phyloP scores from a whole-genome alignment of 2,329 filamentous ascomycete species.

The Fusarium decemcellulare region DNA sequence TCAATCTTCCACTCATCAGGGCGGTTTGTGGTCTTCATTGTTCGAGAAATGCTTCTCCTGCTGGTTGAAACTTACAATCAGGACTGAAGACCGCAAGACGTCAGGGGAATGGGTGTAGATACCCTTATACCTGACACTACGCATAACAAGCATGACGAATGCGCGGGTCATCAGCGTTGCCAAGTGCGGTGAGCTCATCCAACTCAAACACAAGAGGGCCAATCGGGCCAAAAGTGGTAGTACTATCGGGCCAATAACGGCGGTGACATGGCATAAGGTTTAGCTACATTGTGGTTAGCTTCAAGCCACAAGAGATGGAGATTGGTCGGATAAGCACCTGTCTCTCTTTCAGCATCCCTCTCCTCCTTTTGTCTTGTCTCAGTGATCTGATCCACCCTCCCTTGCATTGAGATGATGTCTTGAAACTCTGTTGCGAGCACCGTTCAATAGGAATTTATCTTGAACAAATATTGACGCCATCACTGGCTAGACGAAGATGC shows the following conservation, averaged over 20 bases:
- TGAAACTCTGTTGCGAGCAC: not conserved
- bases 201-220: not conserved
- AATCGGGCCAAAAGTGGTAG: slow-evolving; percentile 10
- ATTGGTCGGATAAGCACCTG: slow-evolving; percentile 13
- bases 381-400: slow-evolving; percentile 1
- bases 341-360: not conserved
- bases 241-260: slow-evolving; percentile 13
- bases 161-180: not conserved
- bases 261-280: not conserved
- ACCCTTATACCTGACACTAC: not conserved
- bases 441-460: too few species aligned
- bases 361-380: not conserved
- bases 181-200: not conserved
- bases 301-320: not conserved
- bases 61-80: not conserved
- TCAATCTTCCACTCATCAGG: slow-evolving; percentile 69
- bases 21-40: slow-evolving; percentile 41
- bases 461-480: not conserved
- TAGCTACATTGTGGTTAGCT: not conserved
- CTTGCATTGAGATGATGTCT: not conserved
- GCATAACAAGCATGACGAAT: not conserved
- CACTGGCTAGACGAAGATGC: not conserved
- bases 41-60: not conserved
- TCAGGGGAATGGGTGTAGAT: not conserved
- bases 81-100: not conserved